These are phyloP conservation scores for Dittrichia graveolens DNA, from an alignment of 129 eudicot species.

Conservation along the genomic window DNA sequence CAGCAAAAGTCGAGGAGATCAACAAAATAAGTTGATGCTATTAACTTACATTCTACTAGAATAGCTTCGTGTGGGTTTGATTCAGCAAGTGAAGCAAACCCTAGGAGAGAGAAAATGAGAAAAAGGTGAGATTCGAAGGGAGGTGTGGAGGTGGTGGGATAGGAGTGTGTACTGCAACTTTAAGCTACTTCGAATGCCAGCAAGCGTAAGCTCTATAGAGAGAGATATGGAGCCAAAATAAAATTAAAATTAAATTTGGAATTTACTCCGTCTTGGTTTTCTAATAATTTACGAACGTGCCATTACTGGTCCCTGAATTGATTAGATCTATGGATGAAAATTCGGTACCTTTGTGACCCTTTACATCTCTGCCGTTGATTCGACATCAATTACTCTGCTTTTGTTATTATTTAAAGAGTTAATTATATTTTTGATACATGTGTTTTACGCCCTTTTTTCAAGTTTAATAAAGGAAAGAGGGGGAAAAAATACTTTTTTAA, in stretches of 20 bases:
- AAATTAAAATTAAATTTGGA: slow-evolving; percentile 25
- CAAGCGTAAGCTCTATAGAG: slow-evolving; percentile 14
- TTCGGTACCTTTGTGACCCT: no score
- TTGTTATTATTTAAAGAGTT: no score
- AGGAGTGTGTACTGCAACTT: slow-evolving; percentile 47
- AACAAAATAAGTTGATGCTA: not conserved
- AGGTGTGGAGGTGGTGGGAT: slow-evolving; percentile 30
- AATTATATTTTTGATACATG: no score
- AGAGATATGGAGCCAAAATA: slow-evolving; percentile 33
- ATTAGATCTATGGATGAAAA: no score
- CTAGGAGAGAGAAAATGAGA: slow-evolving; percentile 47
- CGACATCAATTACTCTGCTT: no score
- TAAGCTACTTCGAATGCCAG: slow-evolving; percentile 51
- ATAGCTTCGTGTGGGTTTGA: slow-evolving; percentile 6
- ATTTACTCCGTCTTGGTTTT: slow-evolving; percentile 18
- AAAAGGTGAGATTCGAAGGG: slow-evolving; percentile 35
- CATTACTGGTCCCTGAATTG: not conserved
- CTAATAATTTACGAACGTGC: slow-evolving; percentile 27
- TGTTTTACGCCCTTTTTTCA: no score
- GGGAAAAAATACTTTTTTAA: no score
- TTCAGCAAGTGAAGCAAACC: slow-evolving; percentile 33
- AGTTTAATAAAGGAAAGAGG: no score
- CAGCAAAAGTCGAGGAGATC: not conserved
- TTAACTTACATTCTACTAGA: slow-evolving; percentile 9
- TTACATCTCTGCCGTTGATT: no score